These are phyloP conservation scores for Salix koriyanagi DNA, from an alignment of 345 rosid species.

Conservation along the genomic window DNA sequence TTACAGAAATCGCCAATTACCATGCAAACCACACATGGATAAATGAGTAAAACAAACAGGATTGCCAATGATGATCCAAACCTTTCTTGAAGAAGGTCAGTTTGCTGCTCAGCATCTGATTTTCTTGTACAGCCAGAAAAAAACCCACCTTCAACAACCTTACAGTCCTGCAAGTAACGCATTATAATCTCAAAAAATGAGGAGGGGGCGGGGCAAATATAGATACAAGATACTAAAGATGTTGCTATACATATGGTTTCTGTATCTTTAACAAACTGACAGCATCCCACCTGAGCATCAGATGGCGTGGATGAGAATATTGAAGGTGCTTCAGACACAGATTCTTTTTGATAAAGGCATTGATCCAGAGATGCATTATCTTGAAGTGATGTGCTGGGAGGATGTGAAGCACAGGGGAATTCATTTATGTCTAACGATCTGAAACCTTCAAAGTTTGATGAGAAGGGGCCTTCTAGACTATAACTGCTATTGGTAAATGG, in stretches of 20 bases:
- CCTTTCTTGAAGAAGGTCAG: slow-evolving; percentile 53
- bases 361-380: slow-evolving; percentile 24
- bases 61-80: slow-evolving; percentile 13
- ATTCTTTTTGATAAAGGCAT: slow-evolving; percentile 26
- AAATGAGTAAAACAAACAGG: not conserved
- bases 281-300: slow-evolving; percentile 29
- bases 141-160: slow-evolving; percentile 31
- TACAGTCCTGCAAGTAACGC: slow-evolving; percentile 40
- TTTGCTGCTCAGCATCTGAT: slow-evolving; percentile 32
- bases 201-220: not conserved
- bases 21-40: not conserved
- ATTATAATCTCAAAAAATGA: slow-evolving; percentile 17
- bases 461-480: slow-evolving; percentile 19
- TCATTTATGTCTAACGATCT: slow-evolving; percentile 39
- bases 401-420: slow-evolving; percentile 20
- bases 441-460: slow-evolving; percentile 30
- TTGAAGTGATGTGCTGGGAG: slow-evolving; percentile 21
- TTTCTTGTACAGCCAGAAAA: slow-evolving; percentile 28
- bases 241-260: slow-evolving; percentile 32
- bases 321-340: slow-evolving; percentile 25
- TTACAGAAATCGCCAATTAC: not conserved
- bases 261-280: slow-evolving; percentile 26
- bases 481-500: slow-evolving; percentile 9
- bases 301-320: slow-evolving; percentile 22
- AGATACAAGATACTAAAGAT: not conserved